These are phyloP conservation scores for Hemileccinum impolitum DNA, from an alignment of 768 basidiomycete species.

Conservation along the genomic window DNA sequence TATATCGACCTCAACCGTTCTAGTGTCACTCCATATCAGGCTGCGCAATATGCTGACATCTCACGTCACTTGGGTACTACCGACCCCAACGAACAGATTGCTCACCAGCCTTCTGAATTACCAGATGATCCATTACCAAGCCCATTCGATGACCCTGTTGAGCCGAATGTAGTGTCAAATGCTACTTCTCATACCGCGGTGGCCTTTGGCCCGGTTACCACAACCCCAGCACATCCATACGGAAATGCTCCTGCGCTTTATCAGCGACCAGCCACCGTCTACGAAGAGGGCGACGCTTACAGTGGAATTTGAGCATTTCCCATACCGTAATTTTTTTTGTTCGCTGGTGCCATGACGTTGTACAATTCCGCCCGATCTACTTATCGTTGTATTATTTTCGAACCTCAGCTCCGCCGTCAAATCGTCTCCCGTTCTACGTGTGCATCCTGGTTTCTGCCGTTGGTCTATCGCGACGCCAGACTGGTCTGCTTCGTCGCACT, in stretches of 20 bases:
- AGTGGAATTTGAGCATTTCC: conserved; percentile 51
- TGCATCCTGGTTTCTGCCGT: conserved; percentile 24
- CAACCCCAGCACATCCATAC: conserved; percentile 11
- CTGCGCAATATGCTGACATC: conserved; percentile 70
- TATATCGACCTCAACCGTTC: conserved; percentile 66
- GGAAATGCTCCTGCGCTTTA: conserved; percentile 12
- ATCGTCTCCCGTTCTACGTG: conserved; percentile 2
- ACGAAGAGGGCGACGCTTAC: conserved; percentile 67
- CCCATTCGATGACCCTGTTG: conserved; percentile 26
- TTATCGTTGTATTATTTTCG: conserved; percentile 25
- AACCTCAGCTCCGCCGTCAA: no score
- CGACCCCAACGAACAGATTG: conserved; percentile 18
- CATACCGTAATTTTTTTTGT: conserved; percentile 1
- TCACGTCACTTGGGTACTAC: conserved; percentile 47
- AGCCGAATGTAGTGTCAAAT: conserved; percentile 13
- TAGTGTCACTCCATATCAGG: conserved; percentile 74
- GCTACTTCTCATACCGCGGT: conserved; percentile 39
- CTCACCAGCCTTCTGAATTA: conserved; percentile 13
- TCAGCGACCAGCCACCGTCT: conserved; percentile 47
- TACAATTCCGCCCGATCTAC: conserved; percentile 16
- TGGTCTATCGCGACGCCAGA: conserved; percentile 22
- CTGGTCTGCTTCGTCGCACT: conserved; percentile 26
- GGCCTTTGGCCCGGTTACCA: conserved; percentile 4
- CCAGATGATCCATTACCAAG: conserved; percentile 24
- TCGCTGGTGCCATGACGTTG: conserved; percentile 16